Base-by-base conservation (phyloP, 345 rosid species). In the Cardamine occulta region DNA sequence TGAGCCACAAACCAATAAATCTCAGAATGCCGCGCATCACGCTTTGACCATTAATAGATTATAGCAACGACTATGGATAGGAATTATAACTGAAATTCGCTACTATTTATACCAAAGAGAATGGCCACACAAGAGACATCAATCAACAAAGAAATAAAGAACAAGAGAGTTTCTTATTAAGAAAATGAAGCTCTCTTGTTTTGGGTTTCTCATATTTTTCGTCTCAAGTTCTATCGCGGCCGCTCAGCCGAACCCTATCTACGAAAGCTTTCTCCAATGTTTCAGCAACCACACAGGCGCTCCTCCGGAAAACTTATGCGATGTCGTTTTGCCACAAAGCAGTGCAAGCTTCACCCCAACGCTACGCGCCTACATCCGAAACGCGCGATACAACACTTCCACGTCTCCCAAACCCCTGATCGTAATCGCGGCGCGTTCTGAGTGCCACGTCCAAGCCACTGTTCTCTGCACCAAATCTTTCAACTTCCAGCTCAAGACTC, bases 361-460 rank as follows among this genome's bases (percentile, higher is more conserved):
- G 23, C 73, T 85, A 4, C 45, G 65, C 4, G 57, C 81, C 14
- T 78, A 79, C 29, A 62, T 78, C 18, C 70, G 78, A 31, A 85
- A 82, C 53, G 81, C 78, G 17, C 76, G 84, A 31, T 82, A 26
- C 73, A 55, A 67, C 21, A 61, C 74, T 6, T 63, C 85, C 47
- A 44, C 80, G 2, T 70, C 80, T 24, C 80, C 82, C 2, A 82
- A 80, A 66, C 87, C 85, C 8, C 29, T 67, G 28, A 29, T 71
- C 17, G 77, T 85, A 1, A 15, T 85, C 39, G 63, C 81, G 4
- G 70, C 86, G 1, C 54, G 29, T 17, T 29, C 57, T 4, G 75
- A 78, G 1, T 14, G 75, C 2, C 81, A 84, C 48, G 77, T 80
- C 54, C 83, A 75, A 39, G 84, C 84, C 23, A 37, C 84, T 42